Conservation (phyloP, 2,329 filamentous ascomycete species). For the Fusarium caatingaense region DNA sequence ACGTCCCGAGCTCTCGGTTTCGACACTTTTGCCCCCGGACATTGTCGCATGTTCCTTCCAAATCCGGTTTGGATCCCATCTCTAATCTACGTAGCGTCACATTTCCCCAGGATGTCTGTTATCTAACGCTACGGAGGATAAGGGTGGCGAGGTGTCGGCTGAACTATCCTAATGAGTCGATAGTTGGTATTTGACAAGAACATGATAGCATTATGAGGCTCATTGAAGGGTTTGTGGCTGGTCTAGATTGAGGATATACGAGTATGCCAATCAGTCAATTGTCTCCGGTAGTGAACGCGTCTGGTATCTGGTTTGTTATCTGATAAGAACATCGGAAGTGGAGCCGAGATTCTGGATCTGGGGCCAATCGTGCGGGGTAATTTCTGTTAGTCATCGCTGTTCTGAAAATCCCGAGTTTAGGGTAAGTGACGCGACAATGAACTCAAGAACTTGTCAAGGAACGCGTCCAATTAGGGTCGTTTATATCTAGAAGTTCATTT, state of each 20-base stretch:
- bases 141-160: constrained; percentile 9
- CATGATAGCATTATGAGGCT: background rate
- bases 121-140: too few relatives aligned
- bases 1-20: constrained; percentile 2
- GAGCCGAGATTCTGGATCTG: constrained; percentile 4
- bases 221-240: background rate
- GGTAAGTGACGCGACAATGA: background rate
- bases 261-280: background rate
- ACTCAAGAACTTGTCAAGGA: background rate
- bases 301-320: background rate
- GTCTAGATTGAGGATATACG: background rate
- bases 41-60: constrained; percentile 35
- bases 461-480: background rate
- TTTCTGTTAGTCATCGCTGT: constrained; percentile 41
- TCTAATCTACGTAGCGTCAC: background rate
- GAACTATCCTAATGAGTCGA: constrained; percentile 8
- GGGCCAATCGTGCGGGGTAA: constrained; percentile 41
- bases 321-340: constrained; percentile 1
- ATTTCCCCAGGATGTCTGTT: constrained; percentile 20
- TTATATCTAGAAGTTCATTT: too few relatives aligned
- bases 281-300: too few relatives aligned
- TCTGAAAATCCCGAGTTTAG: rapidly evolving
- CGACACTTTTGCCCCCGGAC: constrained; percentile 3
- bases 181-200: background rate
- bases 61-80: constrained; percentile 29